Percentiles rank a stretch among this genome's conserved stretches.
Conservation (phyloP, 2,329 filamentous ascomycete species). For the Cyclaneusma minus region DNA sequence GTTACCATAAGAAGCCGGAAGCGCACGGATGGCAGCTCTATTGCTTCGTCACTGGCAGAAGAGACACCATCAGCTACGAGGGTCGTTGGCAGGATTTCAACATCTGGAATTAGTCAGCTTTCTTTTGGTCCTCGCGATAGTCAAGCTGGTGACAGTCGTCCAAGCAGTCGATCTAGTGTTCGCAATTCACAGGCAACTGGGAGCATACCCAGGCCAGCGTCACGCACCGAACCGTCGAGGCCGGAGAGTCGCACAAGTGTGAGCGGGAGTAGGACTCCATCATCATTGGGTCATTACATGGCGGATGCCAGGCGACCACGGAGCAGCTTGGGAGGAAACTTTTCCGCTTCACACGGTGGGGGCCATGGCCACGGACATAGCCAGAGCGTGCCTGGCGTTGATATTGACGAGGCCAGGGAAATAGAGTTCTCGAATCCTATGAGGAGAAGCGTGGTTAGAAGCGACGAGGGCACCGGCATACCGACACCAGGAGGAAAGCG, state of each 20-base stretch:
- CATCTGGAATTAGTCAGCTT: constrained; percentile 44
- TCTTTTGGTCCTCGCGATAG: constrained; percentile 38
- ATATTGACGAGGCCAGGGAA: constrained; percentile 14
- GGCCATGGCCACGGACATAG: constrained; percentile 18
- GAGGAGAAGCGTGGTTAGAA: constrained; percentile 25
- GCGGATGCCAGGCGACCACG: constrained; percentile 17
- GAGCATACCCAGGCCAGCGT: constrained; percentile 12
- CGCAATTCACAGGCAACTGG: too few relatives aligned
- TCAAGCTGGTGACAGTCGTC: constrained; percentile 6
- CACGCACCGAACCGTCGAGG: constrained; percentile 14
- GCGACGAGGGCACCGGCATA: constrained; percentile 27
- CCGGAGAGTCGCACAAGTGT: constrained; percentile 17
- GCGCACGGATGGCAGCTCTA: constrained; percentile 38
- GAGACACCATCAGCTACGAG: constrained; percentile 22
- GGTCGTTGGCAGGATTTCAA: constrained; percentile 43
- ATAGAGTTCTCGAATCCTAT: constrained; percentile 25
- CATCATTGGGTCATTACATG: constrained; percentile 17
- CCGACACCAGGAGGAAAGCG: constrained; percentile 30
- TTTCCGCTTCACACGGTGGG: constrained; percentile 14
- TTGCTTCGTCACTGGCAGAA: constrained; percentile 13
- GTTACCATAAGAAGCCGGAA: constrained; percentile 56
- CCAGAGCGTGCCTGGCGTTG: constrained; percentile 18
- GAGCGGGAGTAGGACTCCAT: constrained; percentile 17
- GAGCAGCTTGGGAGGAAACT: constrained; percentile 17
- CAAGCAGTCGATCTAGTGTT: constrained; percentile 15